Base-by-base conservation (phyloP, 768 basidiomycete species). In the Rhodotorula taiwanensis region DNA sequence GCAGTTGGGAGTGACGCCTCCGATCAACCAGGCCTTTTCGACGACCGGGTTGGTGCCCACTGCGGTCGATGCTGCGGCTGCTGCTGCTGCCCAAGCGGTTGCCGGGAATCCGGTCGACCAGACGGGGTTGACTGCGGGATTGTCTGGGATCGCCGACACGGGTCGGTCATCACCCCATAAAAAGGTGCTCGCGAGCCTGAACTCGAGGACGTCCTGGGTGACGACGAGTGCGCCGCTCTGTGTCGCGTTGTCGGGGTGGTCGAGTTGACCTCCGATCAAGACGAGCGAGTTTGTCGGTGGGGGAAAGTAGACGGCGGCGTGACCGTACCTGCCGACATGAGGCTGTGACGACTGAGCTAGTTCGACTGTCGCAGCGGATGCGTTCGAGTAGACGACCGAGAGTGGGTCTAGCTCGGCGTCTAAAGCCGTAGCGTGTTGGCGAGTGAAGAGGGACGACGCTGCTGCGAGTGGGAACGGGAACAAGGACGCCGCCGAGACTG, bases 241-340 rank as follows among this genome's bases (percentile, higher is more conserved):
- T n/a, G n/a, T n/a, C 36, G 36, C 9, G 36, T 39, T 16, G 36
- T 39, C 36, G 9, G 36, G n/a, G 23, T 20, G 13, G 23, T 41
- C 57, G 63, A 64, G 41, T 27, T 64, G 62, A 1, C 71, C 71
- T 27, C 68, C 71, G 47, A 72, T 52, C 33, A 70, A 45, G 44
- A 72, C 53, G 52, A 72, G 51, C 10, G 23, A 1, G 44, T 61
- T 57, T 3, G 41, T 6, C 15, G 49, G 31, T 18, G 61, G 34
- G 5, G 48, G 25, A 33, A 70, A 62, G 60, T 62, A 67, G 44
- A 69, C 45, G 23, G 68, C 58, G 2, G 58, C 30, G 53, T 72
- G 71, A 2, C 71, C 71, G 54, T 70, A 72, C 21, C 71, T 55
- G 0, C 63, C 71, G 11, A 42, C 14, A 16, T 20, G 1, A 27